These are phyloP conservation scores for Sclerotinia glacialis DNA, from an alignment of 2,329 filamentous ascomycete species.

Conservation along the genomic window DNA sequence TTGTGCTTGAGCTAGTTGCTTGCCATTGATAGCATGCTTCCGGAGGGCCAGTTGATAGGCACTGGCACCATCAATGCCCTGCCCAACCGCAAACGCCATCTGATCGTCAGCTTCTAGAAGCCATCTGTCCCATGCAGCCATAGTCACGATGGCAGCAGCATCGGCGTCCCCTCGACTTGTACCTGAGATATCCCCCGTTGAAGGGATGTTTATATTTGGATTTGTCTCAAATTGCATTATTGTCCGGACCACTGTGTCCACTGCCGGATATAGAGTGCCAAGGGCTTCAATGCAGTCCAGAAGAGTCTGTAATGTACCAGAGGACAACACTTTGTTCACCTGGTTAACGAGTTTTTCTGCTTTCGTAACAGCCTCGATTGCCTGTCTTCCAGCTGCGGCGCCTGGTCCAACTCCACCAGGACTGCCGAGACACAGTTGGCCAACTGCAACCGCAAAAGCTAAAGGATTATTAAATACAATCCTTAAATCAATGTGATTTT, in stretches of 20 bases:
- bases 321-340: constrained; percentile 6
- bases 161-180: constrained; percentile 6
- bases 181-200: constrained; percentile 1
- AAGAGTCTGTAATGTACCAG: constrained; percentile 11
- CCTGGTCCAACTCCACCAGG: constrained; percentile 3
- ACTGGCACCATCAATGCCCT: neutral
- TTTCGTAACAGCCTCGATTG: constrained; percentile 2
- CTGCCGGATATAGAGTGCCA: constrained; percentile 2
- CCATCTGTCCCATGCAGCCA: constrained; percentile 17
- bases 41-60: constrained; percentile 3
- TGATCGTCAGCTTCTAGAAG: neutral
- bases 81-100: neutral
- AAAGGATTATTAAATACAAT: neutral
- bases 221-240: neutral
- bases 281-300: constrained; percentile 11
- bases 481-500: neutral
- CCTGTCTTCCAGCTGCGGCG: constrained; percentile 5
- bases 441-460: constrained; percentile 15
- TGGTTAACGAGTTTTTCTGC: constrained; percentile 1
- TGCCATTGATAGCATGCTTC: constrained; percentile 17
- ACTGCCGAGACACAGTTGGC: constrained; percentile 10
- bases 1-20: constrained; percentile 15
- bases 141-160: neutral
- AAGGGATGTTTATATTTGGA: constrained; percentile 9
- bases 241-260: constrained; percentile 2